Conservation (phyloP, 306 rosid genomes). For the Adenanthera pavonina region DNA sequence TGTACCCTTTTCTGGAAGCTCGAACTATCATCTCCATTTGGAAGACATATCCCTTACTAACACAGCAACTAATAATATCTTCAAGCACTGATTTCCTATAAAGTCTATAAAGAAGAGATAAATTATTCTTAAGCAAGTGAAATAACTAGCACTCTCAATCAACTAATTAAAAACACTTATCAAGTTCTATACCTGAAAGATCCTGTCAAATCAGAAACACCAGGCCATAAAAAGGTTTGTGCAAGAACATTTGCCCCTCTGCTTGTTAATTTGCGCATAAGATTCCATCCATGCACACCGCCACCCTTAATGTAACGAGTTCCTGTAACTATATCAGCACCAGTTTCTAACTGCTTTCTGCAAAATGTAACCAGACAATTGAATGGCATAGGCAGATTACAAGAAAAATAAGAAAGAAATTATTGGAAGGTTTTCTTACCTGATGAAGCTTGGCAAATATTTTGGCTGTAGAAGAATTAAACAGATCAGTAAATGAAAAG, state of each 20-base stretch:
- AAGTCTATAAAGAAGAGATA: slow-evolving; percentile 60
- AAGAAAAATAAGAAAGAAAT: slow-evolving; percentile 12
- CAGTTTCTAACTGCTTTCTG: slow-evolving; percentile 77
- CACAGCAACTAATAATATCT: slow-evolving; percentile 87
- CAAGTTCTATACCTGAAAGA: slow-evolving; percentile 72
- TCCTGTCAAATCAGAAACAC: slow-evolving; percentile 96
- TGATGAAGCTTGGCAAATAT: slow-evolving; percentile 83
- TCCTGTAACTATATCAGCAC: slow-evolving; percentile 92
- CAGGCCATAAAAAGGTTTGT: slow-evolving; percentile 95
- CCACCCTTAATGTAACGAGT: slow-evolving; percentile 94
- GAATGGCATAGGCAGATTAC: background rate
- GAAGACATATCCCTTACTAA: slow-evolving; percentile 93
- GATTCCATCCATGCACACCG: slow-evolving; percentile 98
- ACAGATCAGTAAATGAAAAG: slow-evolving; percentile 37
- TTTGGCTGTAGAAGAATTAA: slow-evolving; percentile 74
- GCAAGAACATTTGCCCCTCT: slow-evolving; percentile 98
- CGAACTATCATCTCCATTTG: slow-evolving; percentile 99
- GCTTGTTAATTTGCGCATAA: slow-evolving; percentile 93
- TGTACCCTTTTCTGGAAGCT: slow-evolving; percentile 90
- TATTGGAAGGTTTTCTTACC: slow-evolving; percentile 49
- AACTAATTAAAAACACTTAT: slow-evolving; percentile 29
- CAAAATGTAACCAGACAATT: slow-evolving; percentile 1
- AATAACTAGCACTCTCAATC: slow-evolving; percentile 28
- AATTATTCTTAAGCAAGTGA: slow-evolving; percentile 32
- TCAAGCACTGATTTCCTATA: slow-evolving; percentile 84